A percentile compares a stretch with the other conserved stretches of the same genome.
Conservation (phyloP, 495 filamentous ascomycete species). For the Sphaerosporella brunnea region DNA sequence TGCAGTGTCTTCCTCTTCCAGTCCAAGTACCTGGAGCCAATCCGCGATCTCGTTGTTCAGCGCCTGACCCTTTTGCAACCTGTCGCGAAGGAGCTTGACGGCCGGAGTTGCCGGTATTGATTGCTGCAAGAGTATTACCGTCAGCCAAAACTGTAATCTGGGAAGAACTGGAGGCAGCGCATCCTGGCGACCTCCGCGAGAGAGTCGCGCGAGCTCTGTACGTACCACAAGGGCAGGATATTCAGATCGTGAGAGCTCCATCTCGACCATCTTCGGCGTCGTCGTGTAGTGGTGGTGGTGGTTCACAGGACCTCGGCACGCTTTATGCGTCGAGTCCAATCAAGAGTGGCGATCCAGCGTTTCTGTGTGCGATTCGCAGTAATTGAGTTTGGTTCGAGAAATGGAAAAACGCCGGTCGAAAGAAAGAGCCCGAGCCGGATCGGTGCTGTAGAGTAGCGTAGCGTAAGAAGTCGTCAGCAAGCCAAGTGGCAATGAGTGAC, state of each 20-base stretch:
- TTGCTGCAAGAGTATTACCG: slow-evolving; percentile 35
- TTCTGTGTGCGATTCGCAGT: neutral
- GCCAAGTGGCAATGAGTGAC: no score
- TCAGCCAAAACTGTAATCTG: neutral
- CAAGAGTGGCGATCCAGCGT: neutral
- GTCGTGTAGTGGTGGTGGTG: no score
- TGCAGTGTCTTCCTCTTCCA: neutral
- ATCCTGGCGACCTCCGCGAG: no score
- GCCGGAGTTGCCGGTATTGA: slow-evolving; percentile 72
- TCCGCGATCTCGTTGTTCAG: slow-evolving; percentile 87
- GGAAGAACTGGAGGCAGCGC: no score
- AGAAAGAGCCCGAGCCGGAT: no score
- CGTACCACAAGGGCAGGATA: slow-evolving; percentile 94
- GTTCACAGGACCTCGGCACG: slow-evolving; percentile 1
- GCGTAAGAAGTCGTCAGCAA: no score
- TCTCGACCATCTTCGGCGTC: slow-evolving; percentile 19
- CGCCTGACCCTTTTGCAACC: slow-evolving; percentile 68
- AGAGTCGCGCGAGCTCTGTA: no score
- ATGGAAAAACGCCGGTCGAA: neutral
- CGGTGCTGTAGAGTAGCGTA: no score
- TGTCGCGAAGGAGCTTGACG: slow-evolving; percentile 66
- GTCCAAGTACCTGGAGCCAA: slow-evolving; percentile 66
- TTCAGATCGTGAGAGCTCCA: slow-evolving; percentile 78
- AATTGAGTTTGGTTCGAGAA: neutral
- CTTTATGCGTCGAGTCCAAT: neutral